Evolutionary conservation across 768 basidiomycete genomes (phyloP).

Genomic region (Collybia sordida): DNA sequence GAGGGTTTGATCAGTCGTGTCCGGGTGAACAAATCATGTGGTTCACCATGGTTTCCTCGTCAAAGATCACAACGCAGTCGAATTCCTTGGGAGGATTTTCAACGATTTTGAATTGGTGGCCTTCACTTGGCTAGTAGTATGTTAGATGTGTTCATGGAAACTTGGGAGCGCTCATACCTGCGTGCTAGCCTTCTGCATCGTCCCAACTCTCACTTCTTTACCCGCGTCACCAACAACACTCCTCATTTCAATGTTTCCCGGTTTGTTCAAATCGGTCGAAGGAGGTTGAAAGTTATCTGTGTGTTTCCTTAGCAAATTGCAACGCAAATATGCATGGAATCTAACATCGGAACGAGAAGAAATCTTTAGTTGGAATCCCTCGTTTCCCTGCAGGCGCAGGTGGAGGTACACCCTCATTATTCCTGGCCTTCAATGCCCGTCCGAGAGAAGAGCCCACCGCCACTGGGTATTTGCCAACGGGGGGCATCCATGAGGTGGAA

Average conservation of each 20-base stretch:
- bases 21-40: neutral
- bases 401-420: slow-evolving; percentile 51
- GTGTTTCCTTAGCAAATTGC: no score
- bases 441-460: slow-evolving; percentile 59
- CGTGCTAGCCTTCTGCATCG: slow-evolving; percentile 63
- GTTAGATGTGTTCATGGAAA: neutral
- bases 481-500: slow-evolving; percentile 54
- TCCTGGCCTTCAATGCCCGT: slow-evolving; percentile 70
- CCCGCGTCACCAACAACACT: slow-evolving; percentile 59
- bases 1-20: neutral
- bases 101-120: slow-evolving; percentile 53
- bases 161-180: slow-evolving; percentile 44
- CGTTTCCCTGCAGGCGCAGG: slow-evolving; percentile 32
- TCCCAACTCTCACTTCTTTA: slow-evolving; percentile 50
- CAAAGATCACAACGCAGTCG: slow-evolving; percentile 80
- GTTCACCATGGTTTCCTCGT: slow-evolving; percentile 70
- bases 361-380: slow-evolving; percentile 61
- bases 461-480: slow-evolving; percentile 58
- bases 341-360: slow-evolving; percentile 79
- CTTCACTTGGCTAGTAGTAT: slow-evolving; percentile 45
- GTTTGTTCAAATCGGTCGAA: slow-evolving; percentile 54
- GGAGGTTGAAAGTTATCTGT: slow-evolving; percentile 78
- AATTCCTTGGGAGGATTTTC: slow-evolving; percentile 64
- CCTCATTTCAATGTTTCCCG: slow-evolving; percentile 45
- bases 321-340: slow-evolving; percentile 8